phyloP scores from a whole-genome alignment of 1,139 yeast genomes.

The Yarrowia galli region DNA sequence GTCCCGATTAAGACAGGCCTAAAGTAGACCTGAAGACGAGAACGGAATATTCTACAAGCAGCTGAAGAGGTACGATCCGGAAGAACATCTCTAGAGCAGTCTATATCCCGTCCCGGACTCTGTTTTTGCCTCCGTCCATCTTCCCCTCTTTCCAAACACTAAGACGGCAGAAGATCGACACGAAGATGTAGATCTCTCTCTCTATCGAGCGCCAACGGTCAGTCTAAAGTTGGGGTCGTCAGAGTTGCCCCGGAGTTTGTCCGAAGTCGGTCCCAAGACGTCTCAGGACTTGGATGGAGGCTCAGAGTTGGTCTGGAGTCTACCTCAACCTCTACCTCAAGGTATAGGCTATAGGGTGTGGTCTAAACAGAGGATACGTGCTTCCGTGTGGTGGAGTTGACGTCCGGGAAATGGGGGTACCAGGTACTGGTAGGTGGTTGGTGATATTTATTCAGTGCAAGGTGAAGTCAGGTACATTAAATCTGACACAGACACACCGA shows the following conservation, averaged over 20 bases:
- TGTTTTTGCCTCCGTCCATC: no score
- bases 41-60: no score
- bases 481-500: no score
- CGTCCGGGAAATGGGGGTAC: constrained; percentile 9
- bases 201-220: constrained; percentile 22
- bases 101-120: no score
- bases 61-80: no score
- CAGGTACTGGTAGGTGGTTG: no score
- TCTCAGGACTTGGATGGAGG: not conserved
- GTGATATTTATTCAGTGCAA: no score
- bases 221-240: not conserved
- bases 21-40: no score
- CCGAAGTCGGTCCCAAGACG: no score
- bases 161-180: constrained; percentile 6
- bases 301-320: not conserved
- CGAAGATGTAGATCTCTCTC: not conserved
- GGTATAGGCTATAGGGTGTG: constrained; percentile 3
- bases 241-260: not conserved
- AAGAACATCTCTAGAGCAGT: no score
- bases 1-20: no score
- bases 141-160: constrained; percentile 17
- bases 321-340: constrained; percentile 3
- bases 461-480: no score
- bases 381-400: not conserved
- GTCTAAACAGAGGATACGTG: constrained; percentile 2